Percentiles rank a stretch among this genome's conserved stretches.
phyloP scores from a whole-genome alignment of 257 asterid genomes.

The Solanum piurae region DNA sequence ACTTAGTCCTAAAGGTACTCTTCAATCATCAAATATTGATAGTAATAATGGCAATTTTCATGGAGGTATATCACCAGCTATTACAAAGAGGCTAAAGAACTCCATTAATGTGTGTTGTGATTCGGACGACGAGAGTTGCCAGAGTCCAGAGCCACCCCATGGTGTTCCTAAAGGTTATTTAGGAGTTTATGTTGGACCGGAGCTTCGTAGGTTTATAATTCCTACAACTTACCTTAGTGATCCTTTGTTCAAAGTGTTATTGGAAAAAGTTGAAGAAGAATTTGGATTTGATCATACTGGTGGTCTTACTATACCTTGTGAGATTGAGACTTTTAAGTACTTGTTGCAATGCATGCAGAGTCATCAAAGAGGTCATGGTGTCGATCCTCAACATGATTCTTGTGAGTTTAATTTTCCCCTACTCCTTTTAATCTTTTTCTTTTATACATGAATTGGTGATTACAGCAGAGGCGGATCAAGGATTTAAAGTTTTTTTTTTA shows the following conservation, averaged over 20 bases:
- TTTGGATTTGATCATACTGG: constrained; percentile 74
- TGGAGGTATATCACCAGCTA: constrained; percentile 31
- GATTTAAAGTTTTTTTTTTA: neutral
- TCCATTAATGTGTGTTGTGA: constrained; percentile 5
- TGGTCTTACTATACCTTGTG: constrained; percentile 61
- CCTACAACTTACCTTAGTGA: constrained; percentile 54
- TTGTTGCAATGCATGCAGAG: constrained; percentile 29
- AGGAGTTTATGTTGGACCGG: constrained; percentile 39
- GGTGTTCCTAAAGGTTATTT: constrained; percentile 32
- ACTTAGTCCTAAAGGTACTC: constrained; percentile 20
- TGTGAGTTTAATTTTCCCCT: neutral
- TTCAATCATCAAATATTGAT: neutral
- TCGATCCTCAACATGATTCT: neutral
- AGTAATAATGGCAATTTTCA: neutral
- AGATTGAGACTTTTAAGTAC: constrained; percentile 38
- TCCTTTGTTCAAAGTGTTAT: constrained; percentile 47
- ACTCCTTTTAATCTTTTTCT: neutral
- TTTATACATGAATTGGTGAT: neutral
- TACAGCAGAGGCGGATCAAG: neutral
- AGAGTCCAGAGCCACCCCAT: constrained; percentile 28
- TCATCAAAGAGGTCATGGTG: constrained; percentile 19
- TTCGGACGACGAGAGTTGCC: constrained; percentile 30
- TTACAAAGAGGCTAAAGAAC: constrained; percentile 17
- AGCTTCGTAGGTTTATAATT: constrained; percentile 49
- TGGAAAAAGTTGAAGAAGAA: constrained; percentile 67